Percentiles rank a stretch among this genome's conserved stretches.
These are phyloP conservation scores for Sporisorium exsertum DNA, from an alignment of 1,284 basidiomycete genomes.

Conservation along the genomic window DNA sequence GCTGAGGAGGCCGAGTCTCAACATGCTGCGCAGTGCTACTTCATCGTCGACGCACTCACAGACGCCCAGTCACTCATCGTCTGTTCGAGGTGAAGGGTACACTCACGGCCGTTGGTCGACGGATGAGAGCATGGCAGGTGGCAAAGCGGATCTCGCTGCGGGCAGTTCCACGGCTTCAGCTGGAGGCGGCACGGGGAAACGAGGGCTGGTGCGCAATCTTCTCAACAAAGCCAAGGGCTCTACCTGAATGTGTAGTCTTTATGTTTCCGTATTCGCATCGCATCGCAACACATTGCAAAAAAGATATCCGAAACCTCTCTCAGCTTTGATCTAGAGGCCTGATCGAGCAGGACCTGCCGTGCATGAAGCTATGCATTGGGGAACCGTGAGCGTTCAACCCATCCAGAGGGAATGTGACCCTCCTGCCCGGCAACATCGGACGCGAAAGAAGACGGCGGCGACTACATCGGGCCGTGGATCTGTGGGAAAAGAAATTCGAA, in stretches of 20 bases:
- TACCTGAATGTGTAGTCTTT: conserved; percentile 4
- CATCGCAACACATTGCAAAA: background rate
- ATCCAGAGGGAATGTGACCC: too few species aligned
- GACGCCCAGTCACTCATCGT: conserved; percentile 22
- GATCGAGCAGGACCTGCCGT: background rate
- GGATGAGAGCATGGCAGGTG: conserved; percentile 8
- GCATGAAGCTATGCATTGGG: background rate
- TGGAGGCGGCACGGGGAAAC: conserved; percentile 7
- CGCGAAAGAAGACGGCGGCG: too few species aligned
- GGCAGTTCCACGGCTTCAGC: conserved; percentile 2
- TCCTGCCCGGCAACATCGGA: too few species aligned
- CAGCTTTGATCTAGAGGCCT: background rate
- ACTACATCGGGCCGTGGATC: too few species aligned
- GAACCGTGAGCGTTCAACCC: too few species aligned
- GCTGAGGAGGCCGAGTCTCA: conserved; percentile 37
- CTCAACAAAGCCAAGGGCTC: conserved; percentile 42
- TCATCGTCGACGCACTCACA: conserved; percentile 34
- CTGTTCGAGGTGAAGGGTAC: conserved; percentile 12
- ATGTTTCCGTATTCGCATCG: background rate
- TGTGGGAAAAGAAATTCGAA: too few species aligned
- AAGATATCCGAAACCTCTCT: background rate
- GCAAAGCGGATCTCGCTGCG: background rate
- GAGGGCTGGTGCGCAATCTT: conserved; percentile 39
- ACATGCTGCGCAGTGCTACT: conserved; percentile 38
- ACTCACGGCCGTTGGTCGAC: conserved; percentile 26